A percentile compares a stretch with the other conserved stretches of the same genome.
These are phyloP conservation scores for Trichoderma gamsii DNA, from an alignment of 495 filamentous ascomycete genomes.

Conservation along the genomic window DNA sequence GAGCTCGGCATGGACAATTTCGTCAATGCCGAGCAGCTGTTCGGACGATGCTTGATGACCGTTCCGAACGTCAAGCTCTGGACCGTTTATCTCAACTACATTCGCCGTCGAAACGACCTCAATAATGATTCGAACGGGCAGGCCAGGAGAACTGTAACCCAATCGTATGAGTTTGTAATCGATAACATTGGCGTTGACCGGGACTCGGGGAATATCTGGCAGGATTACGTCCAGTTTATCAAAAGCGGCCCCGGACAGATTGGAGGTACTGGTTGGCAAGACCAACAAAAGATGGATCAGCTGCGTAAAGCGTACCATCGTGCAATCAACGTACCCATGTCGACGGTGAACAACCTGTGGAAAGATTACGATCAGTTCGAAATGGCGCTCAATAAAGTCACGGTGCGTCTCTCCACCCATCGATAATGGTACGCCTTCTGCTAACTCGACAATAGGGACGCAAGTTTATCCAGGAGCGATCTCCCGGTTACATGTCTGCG, in stretches of 20 bases:
- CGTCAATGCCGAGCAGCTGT: constrained; percentile 69
- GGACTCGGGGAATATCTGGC: constrained; percentile 86
- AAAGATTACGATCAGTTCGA: constrained; percentile 97
- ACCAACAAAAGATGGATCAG: constrained; percentile 94
- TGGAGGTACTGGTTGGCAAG: constrained; percentile 86
- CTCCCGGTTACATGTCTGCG: constrained; percentile 88
- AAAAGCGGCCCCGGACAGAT: constrained; percentile 75
- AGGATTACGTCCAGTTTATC: constrained; percentile 87
- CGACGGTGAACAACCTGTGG: constrained; percentile 76
- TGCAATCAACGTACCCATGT: constrained; percentile 76
- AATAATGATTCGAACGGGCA: constrained; percentile 65
- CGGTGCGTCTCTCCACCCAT: constrained; percentile 43
- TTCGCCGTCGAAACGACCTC: constrained; percentile 83
- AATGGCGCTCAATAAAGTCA: constrained; percentile 82
- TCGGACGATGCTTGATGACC: constrained; percentile 63
- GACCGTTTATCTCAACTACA: constrained; percentile 90
- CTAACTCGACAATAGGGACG: constrained; percentile 54
- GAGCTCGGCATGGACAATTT: constrained; percentile 79
- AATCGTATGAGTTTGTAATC: constrained; percentile 88
- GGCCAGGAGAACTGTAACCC: constrained; percentile 67
- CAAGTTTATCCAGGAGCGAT: constrained; percentile 87
- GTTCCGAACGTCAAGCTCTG: constrained; percentile 80
- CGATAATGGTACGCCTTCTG: constrained; percentile 17
- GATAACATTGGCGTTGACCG: constrained; percentile 84
- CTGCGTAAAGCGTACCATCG: constrained; percentile 86